Percentiles rank a stretch among this genome's conserved stretches.
phyloP scores from a whole-genome alignment of 2,329 filamentous ascomycete genomes.

The Eurotiales sp. region DNA sequence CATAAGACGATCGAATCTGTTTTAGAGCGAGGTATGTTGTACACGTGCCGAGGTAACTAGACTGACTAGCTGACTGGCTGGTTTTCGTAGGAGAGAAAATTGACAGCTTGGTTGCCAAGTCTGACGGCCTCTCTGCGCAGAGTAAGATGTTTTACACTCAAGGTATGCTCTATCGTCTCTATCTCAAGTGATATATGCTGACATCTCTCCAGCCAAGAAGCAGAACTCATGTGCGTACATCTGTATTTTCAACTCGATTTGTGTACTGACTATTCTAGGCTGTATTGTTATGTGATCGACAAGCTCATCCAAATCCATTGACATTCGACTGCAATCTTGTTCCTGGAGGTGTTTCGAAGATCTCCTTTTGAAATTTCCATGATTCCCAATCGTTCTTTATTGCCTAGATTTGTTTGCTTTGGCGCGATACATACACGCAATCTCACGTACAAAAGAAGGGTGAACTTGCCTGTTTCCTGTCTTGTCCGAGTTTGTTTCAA shows the following conservation, averaged over 20 bases:
- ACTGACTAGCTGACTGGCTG: not conserved
- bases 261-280: slow-evolving; percentile 6
- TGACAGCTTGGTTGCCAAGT: slow-evolving; percentile 89
- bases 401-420: not conserved
- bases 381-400: not conserved
- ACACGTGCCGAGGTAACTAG: too few species aligned
- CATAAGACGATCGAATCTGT: slow-evolving; percentile 77
- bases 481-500: not conserved
- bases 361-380: not conserved
- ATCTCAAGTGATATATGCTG: slow-evolving; percentile 4
- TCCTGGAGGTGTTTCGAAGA: not conserved
- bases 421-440: not conserved
- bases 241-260: not conserved
- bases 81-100: slow-evolving; percentile 76
- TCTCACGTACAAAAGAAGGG: not conserved
- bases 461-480: not conserved
- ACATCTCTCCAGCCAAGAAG: slow-evolving; percentile 63
- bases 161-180: slow-evolving; percentile 30
- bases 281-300: slow-evolving; percentile 14
- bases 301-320: not conserved
- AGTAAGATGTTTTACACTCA: slow-evolving; percentile 96
- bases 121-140: slow-evolving; percentile 80
- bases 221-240: slow-evolving; percentile 73
- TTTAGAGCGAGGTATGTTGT: slow-evolving; percentile 62
- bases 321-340: not conserved